Conservation (phyloP, 192 early-diverging fungal species). For the Coemansia nantahalensis region DNA sequence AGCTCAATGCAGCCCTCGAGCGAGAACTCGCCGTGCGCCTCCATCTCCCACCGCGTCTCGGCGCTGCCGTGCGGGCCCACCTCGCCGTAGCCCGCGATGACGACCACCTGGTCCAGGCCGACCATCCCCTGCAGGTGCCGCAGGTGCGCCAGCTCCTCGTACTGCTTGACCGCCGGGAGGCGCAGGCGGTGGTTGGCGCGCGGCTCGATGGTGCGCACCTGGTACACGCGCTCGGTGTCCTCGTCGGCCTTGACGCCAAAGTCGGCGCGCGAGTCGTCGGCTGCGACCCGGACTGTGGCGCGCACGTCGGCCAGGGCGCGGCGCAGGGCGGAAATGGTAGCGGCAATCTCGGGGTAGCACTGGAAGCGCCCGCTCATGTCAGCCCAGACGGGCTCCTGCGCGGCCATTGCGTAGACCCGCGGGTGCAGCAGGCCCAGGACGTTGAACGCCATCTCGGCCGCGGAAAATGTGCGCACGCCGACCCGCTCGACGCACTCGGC, state of each 20-base stretch:
- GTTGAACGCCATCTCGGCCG: conserved; percentile 93
- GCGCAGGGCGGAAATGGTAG: conserved; percentile 2
- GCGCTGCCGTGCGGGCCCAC: conserved; percentile 89
- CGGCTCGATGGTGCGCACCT: conserved; percentile 46
- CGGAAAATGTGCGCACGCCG: conserved; percentile 90
- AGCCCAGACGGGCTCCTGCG: conserved; percentile 58
- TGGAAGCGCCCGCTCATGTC: conserved; percentile 34
- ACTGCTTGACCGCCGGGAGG: conserved; percentile 69
- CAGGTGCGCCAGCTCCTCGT: conserved; percentile 64
- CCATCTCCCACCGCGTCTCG: conserved; percentile 96
- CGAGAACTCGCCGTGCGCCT: conserved; percentile 66
- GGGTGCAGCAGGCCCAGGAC: conserved; percentile 85
- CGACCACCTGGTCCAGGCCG: conserved; percentile 85
- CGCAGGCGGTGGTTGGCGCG: conserved; percentile 90
- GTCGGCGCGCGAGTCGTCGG: conserved; percentile 13
- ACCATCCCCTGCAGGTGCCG: conserved; percentile 70
- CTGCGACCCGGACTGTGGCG: conserved; percentile 2
- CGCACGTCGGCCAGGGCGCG: conserved; percentile 9
- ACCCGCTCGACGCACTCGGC: conserved; percentile 83
- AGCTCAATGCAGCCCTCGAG: conserved; percentile 81
- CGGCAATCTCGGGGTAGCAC: conserved; percentile 11
- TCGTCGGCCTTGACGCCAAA: conserved; percentile 12
- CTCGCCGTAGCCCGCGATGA: conserved; percentile 89
- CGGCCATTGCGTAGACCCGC: conserved; percentile 67
- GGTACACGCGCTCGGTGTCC: conserved; percentile 20